These are phyloP conservation scores for Hyaloscypha bicolor DNA, from an alignment of 495 filamentous ascomycete genomes.

Conservation along the genomic window DNA sequence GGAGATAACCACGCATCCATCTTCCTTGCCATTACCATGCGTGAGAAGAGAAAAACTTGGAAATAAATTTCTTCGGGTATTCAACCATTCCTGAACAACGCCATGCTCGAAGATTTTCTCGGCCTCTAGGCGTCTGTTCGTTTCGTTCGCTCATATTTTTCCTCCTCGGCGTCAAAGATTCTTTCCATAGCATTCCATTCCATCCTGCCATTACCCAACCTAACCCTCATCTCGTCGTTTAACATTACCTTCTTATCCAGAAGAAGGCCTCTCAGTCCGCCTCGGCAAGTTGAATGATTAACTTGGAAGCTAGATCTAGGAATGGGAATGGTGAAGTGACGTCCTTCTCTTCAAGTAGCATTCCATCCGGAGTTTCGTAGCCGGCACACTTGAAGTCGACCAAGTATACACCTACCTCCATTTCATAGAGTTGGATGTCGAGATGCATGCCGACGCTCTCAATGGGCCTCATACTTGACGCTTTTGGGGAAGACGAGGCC, in stretches of 20 bases:
- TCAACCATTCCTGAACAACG: conserved; percentile 27
- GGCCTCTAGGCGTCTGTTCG: conserved; percentile 2
- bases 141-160: neutral
- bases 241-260: neutral
- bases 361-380: conserved; percentile 74
- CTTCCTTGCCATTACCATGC: conserved; percentile 5
- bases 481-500: conserved; percentile 29
- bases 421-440: conserved; percentile 94
- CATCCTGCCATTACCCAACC: neutral
- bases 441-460: conserved; percentile 80
- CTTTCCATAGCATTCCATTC: neutral
- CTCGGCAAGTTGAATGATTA: conserved; percentile 78
- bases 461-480: conserved; percentile 38
- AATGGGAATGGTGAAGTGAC: conserved; percentile 78
- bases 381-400: conserved; percentile 99
- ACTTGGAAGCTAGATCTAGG: conserved; percentile 68
- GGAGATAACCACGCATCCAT: conserved; percentile 9
- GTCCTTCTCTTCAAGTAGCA: conserved; percentile 68
- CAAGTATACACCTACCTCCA: conserved; percentile 90
- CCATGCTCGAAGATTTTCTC: conserved; percentile 20
- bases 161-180: neutral
- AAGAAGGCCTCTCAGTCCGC: conserved; percentile 46
- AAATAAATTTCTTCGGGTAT: conserved; percentile 21
- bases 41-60: conserved; percentile 11
- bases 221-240: neutral